phyloP scores from a whole-genome alignment of 2,329 filamentous ascomycete genomes.

The Sclerotinia nivalis region DNA sequence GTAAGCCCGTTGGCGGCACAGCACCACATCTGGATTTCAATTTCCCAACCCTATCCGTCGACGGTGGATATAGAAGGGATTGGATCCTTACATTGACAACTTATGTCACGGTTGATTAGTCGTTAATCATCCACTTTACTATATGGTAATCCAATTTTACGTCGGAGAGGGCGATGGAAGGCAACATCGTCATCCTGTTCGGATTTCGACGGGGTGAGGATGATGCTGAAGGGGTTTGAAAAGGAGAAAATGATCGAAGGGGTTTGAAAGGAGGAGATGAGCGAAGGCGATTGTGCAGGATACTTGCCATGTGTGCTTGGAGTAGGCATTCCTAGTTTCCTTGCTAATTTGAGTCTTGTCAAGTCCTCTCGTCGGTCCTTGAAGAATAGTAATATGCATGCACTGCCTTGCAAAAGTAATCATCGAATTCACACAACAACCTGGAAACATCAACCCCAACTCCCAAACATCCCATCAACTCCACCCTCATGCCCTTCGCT shows the following conservation, averaged over 20 bases:
- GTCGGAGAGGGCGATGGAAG: background rate
- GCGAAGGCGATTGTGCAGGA: background rate
- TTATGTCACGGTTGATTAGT: background rate
- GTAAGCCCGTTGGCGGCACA: slow-evolving; percentile 16
- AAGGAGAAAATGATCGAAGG: background rate
- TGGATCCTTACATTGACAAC: background rate
- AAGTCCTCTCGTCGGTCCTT: background rate
- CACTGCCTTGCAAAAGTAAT: background rate
- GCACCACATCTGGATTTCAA: background rate
- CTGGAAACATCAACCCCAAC: background rate
- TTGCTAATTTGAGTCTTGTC: background rate
- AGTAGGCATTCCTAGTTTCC: background rate
- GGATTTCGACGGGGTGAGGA: background rate
- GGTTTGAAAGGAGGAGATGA: background rate
- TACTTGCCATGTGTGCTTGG: background rate
- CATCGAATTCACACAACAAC: background rate
- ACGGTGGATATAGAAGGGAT: background rate
- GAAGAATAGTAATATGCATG: background rate
- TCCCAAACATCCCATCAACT: background rate
- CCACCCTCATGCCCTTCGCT: background rate
- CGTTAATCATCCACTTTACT: background rate
- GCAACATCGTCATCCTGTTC: background rate
- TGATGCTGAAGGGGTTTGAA: background rate
- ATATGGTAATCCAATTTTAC: background rate
- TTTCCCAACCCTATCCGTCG: background rate